Base-by-base conservation (phyloP, 2,329 filamentous ascomycete genomes). In the Berkeleyomyces basicola region DNA sequence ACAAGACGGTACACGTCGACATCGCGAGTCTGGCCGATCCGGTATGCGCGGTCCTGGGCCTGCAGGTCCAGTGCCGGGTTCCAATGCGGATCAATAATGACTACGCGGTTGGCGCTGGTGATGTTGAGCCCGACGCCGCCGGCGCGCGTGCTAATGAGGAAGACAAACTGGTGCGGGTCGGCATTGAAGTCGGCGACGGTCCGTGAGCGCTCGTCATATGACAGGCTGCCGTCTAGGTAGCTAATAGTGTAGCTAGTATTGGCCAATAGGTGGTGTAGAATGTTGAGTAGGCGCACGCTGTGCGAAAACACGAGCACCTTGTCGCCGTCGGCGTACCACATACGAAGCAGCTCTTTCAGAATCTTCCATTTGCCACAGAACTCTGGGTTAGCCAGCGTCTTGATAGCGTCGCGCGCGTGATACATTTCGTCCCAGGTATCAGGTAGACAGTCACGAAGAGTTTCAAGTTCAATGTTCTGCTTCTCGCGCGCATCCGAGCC, bases 291-390 rank as follows among this genome's bases (percentile, higher is more conserved):
- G 1, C 88, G 83, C 3, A 97, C 90, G 65, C 87, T 95, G 69
- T 97, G 91, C 0, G 89, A 95, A 72, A 99, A 99, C 2, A 99
- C 86, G 0, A 99, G 80, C 0, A 96, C 93, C 72, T 97, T 99
- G 74, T 96, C 90, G 11, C 90, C 89, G 69, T 87, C 90, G 11
- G 81, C 78, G 70, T 96, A 83, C 93, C 93, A 99, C 72, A 93
- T 92, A 62, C 84, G 85, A 5, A 99, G 79, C 3, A 99, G 77
- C 68, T 89, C 91, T 71, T 85, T 88, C 39, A 99, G 73, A 0
- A 99, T 83, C 70, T 89, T 90, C 93, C 93, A 99, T 73, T 99
- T 99, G 3, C 93, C 93, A 70, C 93, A 99, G 67, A 91, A 96
- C 63, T 95, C 87, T 0, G 89, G 86, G 68, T 96, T 90, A 1